Base-by-base conservation (phyloP, 192 early-diverging fungal species). In the Linnemannia schmuckeri region DNA sequence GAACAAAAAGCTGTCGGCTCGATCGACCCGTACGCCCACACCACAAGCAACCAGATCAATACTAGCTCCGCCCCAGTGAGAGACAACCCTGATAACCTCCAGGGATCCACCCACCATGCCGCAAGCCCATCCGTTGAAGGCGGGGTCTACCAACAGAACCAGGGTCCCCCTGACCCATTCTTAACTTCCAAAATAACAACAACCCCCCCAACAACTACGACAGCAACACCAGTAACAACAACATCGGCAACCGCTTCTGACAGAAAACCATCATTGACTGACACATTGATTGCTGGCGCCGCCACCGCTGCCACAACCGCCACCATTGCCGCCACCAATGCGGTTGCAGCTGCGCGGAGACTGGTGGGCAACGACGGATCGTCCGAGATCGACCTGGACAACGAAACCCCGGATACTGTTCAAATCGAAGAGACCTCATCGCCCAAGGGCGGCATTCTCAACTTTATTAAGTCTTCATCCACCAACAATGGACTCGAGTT, bases 401-500 rank as follows among this genome's bases (percentile, higher is more conserved):
- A 27, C 20, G 35, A 61, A n/a, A 42, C 40, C 20, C 20, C 70
- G 3, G 72, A 73, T 27, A 46, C 38, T 17, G 38, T 47, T 20
- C 6, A 46, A 9, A n/a, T 22, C 7, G 72, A 66, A 12, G 30
- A 33, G 30, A 66, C 61, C 13, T 66, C 61, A 15, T 35, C 61
- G 27, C 33, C 61, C 61, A 33, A 66, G 30, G 61, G 55, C n/a
- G 55, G 61, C 13, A 27, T 66, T 27, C 12, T 66, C 61, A 66
- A 33, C 30, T 66, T 66, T 30, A 35, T 66, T 3, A 66, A 66
- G 30, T 24, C 30, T 17, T 71, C 35, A 8, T 71, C 35, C 38
- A 42, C 6, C 70, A 71, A 71, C 38, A 76, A 83, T 24, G 82
- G 82, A 9, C 76, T 83, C 47, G 72, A 74, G 66, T 83, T 83